Conservation (phyloP, 441 rosid genomes). For the Gossypium lobatum region DNA sequence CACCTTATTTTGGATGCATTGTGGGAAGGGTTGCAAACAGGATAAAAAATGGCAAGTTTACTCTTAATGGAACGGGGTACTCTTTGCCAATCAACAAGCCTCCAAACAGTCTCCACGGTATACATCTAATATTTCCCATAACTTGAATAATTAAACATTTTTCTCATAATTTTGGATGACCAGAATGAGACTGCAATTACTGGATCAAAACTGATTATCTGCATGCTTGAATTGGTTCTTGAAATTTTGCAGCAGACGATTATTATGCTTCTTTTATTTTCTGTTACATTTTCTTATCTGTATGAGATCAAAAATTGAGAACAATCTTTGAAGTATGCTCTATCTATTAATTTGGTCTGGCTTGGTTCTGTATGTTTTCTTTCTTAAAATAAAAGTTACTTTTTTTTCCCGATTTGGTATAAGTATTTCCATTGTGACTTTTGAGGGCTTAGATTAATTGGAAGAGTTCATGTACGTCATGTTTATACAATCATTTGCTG, state of each 20-base stretch:
- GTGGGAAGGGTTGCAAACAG: conserved; percentile 96
- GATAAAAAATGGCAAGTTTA: conserved; percentile 75
- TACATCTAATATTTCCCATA: neutral
- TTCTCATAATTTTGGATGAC: neutral
- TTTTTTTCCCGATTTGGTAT: neutral
- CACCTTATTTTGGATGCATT: conserved; percentile 80
- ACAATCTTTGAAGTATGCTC: neutral
- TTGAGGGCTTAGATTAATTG: neutral
- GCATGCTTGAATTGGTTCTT: neutral
- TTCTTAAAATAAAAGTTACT: neutral
- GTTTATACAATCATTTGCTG: neutral
- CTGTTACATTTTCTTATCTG: neutral
- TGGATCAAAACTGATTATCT: neutral
- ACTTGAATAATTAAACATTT: neutral
- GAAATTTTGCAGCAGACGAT: neutral
- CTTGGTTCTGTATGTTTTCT: neutral
- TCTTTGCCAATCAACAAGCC: conserved; percentile 72
- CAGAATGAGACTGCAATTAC: too few relatives aligned
- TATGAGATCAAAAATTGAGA: neutral
- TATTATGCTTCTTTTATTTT: neutral
- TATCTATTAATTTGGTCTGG: neutral
- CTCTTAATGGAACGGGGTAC: conserved; percentile 57
- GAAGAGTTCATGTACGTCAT: neutral
- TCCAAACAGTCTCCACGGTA: conserved; percentile 92
- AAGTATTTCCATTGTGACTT: neutral